phyloP scores from a whole-genome alignment of 306 rosid species.

The Canavalia ensiformis region DNA sequence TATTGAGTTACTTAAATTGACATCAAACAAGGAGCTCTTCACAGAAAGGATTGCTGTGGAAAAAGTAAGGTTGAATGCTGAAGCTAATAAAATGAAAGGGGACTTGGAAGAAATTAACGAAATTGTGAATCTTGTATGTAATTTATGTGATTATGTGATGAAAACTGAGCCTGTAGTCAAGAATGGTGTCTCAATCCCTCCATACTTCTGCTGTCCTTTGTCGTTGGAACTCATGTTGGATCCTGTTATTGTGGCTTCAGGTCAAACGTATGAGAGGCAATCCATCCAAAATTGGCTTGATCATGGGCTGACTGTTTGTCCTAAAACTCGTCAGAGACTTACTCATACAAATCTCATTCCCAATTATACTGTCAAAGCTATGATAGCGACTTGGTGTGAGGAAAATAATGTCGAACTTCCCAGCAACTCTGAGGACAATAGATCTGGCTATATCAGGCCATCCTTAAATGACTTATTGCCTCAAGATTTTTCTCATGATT shows the following conservation, averaged over 20 bases:
- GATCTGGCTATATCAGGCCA: constrained; percentile 45
- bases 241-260: constrained; percentile 96
- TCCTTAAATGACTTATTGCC: constrained; percentile 48
- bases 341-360: constrained; percentile 77
- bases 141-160: constrained; percentile 68
- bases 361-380: constrained; percentile 90
- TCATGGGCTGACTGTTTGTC: constrained; percentile 82
- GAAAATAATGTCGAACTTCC: constrained; percentile 66
- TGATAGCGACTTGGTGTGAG: constrained; percentile 93
- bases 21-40: constrained; percentile 78
- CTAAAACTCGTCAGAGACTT: constrained; percentile 82
- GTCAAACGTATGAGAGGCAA: constrained; percentile 89
- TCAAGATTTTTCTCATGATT: constrained; percentile 55
- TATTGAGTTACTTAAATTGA: constrained; percentile 68
- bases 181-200: constrained; percentile 71
- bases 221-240: constrained; percentile 90
- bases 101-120: constrained; percentile 66
- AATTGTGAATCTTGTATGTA: constrained; percentile 74
- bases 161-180: constrained; percentile 62
- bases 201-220: constrained; percentile 91
- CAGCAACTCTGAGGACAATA: constrained; percentile 42
- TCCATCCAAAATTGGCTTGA: constrained; percentile 94
- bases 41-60: constrained; percentile 87
- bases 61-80: constrained; percentile 74
- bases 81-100: constrained; percentile 59